Conservation (phyloP, 768 basidiomycete genomes). For the Pleurotus salmoneostramineus region DNA sequence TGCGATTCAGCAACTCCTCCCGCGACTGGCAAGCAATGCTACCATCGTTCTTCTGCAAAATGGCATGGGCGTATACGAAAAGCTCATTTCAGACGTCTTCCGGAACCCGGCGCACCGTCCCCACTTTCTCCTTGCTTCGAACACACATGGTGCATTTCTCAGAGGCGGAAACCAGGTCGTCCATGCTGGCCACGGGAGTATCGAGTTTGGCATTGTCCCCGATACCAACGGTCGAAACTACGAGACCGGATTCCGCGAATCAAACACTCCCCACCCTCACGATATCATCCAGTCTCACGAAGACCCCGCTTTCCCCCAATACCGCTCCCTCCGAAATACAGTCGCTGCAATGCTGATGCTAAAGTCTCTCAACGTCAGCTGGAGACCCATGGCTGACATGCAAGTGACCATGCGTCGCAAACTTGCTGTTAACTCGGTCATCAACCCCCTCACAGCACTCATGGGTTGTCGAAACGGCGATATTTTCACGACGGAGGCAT, state of each 20-base stretch:
- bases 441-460: constrained; percentile 86
- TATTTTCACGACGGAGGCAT: constrained; percentile 43
- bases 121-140: constrained; percentile 80
- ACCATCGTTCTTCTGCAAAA: constrained; percentile 94
- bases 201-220: constrained; percentile 56
- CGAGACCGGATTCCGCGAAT: not conserved
- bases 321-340: constrained; percentile 64
- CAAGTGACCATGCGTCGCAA: constrained; percentile 74
- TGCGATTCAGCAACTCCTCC: constrained; percentile 54
- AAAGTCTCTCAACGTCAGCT: constrained; percentile 54
- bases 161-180: constrained; percentile 52
- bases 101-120: constrained; percentile 71
- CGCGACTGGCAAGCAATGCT: constrained; percentile 58
- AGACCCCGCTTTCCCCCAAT: constrained; percentile 36
- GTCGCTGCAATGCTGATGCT: constrained; percentile 58
- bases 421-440: constrained; percentile 72
- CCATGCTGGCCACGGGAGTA: constrained; percentile 64
- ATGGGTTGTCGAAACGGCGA: constrained; percentile 79
- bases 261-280: constrained; percentile 1
- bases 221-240: constrained; percentile 9
- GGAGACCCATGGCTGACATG: constrained; percentile 63
- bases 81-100: constrained; percentile 63
- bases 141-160: constrained; percentile 74
- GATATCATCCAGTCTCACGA: constrained; percentile 43
- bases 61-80: constrained; percentile 86